Evolutionary conservation across 2,329 filamentous ascomycete species (phyloP).

Genomic region (Penicillium sumatraense): DNA sequence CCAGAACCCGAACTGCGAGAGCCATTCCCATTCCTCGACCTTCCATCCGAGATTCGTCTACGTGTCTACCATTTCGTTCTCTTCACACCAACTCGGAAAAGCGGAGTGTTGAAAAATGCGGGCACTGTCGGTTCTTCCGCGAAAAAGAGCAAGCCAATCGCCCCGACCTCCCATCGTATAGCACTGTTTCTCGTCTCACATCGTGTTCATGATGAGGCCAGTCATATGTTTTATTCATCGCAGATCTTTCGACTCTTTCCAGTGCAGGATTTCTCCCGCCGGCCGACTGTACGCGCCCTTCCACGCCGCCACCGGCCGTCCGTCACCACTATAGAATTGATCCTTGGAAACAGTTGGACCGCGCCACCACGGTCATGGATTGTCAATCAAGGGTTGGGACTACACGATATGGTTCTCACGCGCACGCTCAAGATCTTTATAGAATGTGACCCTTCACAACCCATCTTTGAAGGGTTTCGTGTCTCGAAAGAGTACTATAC

Average conservation of each 20-base stretch:
- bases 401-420: conserved; percentile 53
- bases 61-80: conserved; percentile 54
- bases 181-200: conserved; percentile 46
- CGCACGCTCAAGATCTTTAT: conserved; percentile 61
- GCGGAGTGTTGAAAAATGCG: conserved; percentile 25
- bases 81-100: conserved; percentile 38
- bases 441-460: conserved; percentile 59
- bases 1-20: conserved; percentile 14
- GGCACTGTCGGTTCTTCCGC: conserved; percentile 43
- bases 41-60: conserved; percentile 59
- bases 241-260: conserved; percentile 60
- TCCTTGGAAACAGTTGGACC: conserved; percentile 64
- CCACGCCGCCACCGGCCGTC: conserved; percentile 55
- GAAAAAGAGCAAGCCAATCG: conserved; percentile 39
- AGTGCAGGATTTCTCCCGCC: conserved; percentile 53
- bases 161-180: conserved; percentile 41
- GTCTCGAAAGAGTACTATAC: conserved; percentile 62
- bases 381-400: conserved; percentile 54
- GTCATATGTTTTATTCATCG: conserved; percentile 55
- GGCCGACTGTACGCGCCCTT: conserved; percentile 54
- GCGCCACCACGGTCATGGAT: conserved; percentile 60
- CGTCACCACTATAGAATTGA: conserved; percentile 59
- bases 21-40: conserved; percentile 57
- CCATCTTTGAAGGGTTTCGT: conserved; percentile 62
- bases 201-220: conserved; percentile 56